Percentiles rank a stretch among this genome's conserved stretches.
Conservation (phyloP, 352 stramenopile genomes). For the Hyaloperonospora arabidopsidis region DNA sequence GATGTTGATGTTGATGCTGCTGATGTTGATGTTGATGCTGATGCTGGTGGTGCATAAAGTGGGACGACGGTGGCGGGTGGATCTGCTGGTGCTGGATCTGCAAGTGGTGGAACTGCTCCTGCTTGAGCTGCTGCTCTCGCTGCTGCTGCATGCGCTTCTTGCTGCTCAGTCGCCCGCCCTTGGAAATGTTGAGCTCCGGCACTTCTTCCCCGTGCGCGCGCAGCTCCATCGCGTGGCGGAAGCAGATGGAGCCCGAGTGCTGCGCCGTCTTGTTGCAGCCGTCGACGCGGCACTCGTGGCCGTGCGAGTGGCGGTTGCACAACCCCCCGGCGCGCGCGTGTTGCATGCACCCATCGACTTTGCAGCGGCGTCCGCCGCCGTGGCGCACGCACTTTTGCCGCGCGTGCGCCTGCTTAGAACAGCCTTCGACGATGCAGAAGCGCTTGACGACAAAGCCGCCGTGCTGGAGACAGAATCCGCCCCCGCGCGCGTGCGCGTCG, state of each 20-base stretch:
- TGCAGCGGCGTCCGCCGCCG: slow-evolving; percentile 57
- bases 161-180: slow-evolving; percentile 55
- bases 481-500: slow-evolving; percentile 62
- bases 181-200: slow-evolving; percentile 69
- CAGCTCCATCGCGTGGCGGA: slow-evolving; percentile 70
- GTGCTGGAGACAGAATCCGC: slow-evolving; percentile 70
- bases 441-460: slow-evolving; percentile 77
- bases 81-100: slow-evolving; percentile 58
- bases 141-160: slow-evolving; percentile 70
- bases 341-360: slow-evolving; percentile 67
- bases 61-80: slow-evolving; percentile 31
- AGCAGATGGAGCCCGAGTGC: slow-evolving; percentile 68
- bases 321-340: slow-evolving; percentile 60
- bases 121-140: slow-evolving; percentile 60
- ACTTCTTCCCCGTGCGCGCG: slow-evolving; percentile 61
- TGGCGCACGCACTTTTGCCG: slow-evolving; percentile 73
- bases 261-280: slow-evolving; percentile 78
- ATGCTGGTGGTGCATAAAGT: too few relatives aligned
- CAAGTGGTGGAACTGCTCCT: slow-evolving; percentile 71
- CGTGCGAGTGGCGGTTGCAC: slow-evolving; percentile 70
- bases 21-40: too few relatives aligned
- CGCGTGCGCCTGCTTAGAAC: slow-evolving; percentile 68
- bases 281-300: slow-evolving; percentile 65
- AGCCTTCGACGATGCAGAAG: slow-evolving; percentile 76
- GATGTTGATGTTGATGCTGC: slow-evolving; percentile 1